Percentiles rank a stretch among this genome's conserved stretches.
Conservation (phyloP, 2,329 filamentous ascomycete genomes). For the Talaromyces islandicus region DNA sequence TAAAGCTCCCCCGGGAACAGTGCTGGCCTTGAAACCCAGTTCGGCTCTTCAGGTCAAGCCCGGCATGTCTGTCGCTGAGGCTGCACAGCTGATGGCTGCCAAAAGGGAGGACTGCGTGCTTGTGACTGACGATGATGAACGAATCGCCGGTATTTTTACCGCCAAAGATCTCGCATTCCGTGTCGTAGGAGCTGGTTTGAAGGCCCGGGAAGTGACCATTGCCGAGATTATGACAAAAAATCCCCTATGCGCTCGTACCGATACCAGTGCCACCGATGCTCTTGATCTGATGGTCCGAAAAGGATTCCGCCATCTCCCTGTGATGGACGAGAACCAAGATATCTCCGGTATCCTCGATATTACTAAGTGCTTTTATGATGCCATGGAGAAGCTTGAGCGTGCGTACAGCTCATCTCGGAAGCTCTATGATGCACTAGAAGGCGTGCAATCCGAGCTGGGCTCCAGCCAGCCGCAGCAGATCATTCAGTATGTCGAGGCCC, state of each 20-base stretch:
- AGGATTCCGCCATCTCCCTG: slow-evolving; percentile 92
- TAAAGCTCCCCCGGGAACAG: slow-evolving; percentile 92
- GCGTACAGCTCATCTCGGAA: slow-evolving; percentile 98
- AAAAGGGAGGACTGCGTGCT: slow-evolving; percentile 97
- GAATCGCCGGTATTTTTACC: slow-evolving; percentile 97
- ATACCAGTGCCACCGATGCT: slow-evolving; percentile 96
- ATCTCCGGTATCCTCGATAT: slow-evolving; percentile 98
- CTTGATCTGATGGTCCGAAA: slow-evolving; percentile 97
- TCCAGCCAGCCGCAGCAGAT: slow-evolving; percentile 96
- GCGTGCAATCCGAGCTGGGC: slow-evolving; percentile 93
- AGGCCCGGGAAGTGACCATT: slow-evolving; percentile 85
- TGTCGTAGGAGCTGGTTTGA: slow-evolving; percentile 84
- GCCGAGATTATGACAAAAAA: slow-evolving; percentile 99
- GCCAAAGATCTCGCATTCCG: slow-evolving; percentile 97
- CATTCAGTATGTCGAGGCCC: slow-evolving; percentile 96
- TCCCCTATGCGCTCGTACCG: slow-evolving; percentile 90
- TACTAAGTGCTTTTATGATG: slow-evolving; percentile 99
- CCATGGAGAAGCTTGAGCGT: slow-evolving; percentile 98
- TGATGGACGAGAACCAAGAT: slow-evolving; percentile 99
- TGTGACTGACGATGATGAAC: slow-evolving; percentile 95
- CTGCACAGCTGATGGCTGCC: slow-evolving; percentile 96
- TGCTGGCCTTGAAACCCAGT: slow-evolving; percentile 90
- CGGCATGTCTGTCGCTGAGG: slow-evolving; percentile 85
- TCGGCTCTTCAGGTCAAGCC: slow-evolving; percentile 97
- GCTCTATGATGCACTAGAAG: slow-evolving; percentile 93